Conservation (phyloP, 495 filamentous ascomycete species). For the Xylaria telfairii region DNA sequence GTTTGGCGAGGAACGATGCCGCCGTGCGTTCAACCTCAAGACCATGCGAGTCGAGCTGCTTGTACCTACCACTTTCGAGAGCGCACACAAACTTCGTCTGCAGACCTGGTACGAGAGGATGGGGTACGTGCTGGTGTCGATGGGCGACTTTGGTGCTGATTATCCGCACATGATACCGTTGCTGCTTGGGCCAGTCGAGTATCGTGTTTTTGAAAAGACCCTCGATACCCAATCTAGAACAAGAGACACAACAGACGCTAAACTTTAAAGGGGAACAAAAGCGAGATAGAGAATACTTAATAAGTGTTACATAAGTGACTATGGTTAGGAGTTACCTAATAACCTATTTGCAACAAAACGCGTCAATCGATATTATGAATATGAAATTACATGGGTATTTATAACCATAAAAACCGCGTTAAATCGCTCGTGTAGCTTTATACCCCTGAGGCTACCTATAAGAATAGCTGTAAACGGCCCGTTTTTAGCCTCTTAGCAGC, state of each 20-base stretch:
- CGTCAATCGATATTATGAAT: too few species aligned
- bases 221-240: not conserved
- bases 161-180: conserved; percentile 22
- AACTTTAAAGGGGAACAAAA: not conserved
- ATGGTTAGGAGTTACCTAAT: not conserved
- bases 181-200: conserved; percentile 19
- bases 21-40: not conserved
- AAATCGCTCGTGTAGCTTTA: too few species aligned
- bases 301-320: not conserved
- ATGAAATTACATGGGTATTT: too few species aligned
- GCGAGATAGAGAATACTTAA: not conserved
- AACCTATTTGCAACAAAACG: too few species aligned
- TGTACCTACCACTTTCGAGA: conserved; percentile 22
- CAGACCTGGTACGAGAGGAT: conserved; percentile 23
- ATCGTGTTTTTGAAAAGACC: conserved; percentile 23
- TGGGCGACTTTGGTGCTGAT: conserved; percentile 22
- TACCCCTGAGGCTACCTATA: too few species aligned
- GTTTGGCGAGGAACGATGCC: conserved; percentile 22
- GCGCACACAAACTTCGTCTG: conserved; percentile 18
- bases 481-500: too few species aligned
- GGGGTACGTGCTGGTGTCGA: conserved; percentile 14
- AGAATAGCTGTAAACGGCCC: too few species aligned
- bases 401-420: too few species aligned
- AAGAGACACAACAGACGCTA: conserved; percentile 1
- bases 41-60: conserved; percentile 15